phyloP scores from a whole-genome alignment of 495 filamentous ascomycete species.

The Parmelia sp. region DNA sequence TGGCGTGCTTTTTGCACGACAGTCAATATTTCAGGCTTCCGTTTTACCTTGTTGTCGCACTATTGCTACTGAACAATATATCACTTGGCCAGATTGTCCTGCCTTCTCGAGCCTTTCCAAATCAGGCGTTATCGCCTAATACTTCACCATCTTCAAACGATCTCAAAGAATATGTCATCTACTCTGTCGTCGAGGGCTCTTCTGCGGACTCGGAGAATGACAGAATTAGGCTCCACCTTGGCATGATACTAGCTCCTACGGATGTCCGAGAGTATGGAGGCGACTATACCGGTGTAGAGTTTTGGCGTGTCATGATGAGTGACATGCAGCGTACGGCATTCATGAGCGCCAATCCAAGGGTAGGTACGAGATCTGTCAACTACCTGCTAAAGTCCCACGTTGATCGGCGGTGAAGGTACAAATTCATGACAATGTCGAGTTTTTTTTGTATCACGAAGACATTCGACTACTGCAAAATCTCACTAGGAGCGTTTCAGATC shows the following conservation, averaged over 20 bases:
- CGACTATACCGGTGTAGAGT: not conserved
- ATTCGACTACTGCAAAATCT: not conserved
- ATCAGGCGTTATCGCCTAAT: not conserved
- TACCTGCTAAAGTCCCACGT: no score
- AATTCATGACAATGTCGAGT: not conserved
- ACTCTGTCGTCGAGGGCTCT: not conserved
- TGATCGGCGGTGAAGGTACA: not conserved
- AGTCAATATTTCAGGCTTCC: not conserved
- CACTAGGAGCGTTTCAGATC: not conserved
- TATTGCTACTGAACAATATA: not conserved
- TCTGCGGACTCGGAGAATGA: not conserved
- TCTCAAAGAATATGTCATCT: not conserved
- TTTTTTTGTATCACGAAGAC: not conserved
- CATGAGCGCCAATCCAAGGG: not conserved
- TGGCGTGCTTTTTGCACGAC: not conserved
- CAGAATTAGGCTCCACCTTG: not conserved
- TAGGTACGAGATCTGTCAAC: not conserved
- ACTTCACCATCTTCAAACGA: not conserved
- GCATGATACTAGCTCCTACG: not conserved
- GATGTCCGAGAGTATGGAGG: constrained; percentile 13
- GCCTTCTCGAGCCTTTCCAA: not conserved
- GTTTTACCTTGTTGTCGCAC: not conserved
- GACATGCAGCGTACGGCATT: not conserved
- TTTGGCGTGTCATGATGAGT: constrained; percentile 14
- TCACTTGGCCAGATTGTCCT: not conserved